Evolutionary conservation across 2,329 filamentous ascomycete genomes (phyloP), one percentile per base, ranked within the genome.

Genomic region (Fusarium solani-melongenae): DNA sequence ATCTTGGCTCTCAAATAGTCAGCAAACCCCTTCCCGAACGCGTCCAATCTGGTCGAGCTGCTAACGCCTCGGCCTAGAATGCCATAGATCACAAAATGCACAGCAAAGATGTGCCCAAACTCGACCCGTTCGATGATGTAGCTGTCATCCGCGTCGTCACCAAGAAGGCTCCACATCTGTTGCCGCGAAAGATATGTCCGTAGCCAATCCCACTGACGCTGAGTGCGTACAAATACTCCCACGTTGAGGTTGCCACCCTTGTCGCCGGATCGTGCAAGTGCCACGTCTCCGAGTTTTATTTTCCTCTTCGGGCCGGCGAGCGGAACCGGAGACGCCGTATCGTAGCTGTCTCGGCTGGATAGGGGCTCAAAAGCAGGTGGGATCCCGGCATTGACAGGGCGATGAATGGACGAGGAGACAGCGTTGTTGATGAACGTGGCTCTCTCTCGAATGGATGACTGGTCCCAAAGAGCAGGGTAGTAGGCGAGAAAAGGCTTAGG

Each of bases 1-100:
- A 29, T 6, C n/a, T 57, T 57, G 33, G 38, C 55, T 6, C 55
- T 34, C 15, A 57, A n/a, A 3, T 57, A 57, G 8, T 88, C 86
- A 29, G 81, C 85, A 78, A 88, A 87, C 0, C 87, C 86, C 74
- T 89, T 89, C 1, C 85, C 88, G 70, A 89, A 79, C 12, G 80
- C 79, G 79, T 89, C 88, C 20, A 89, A 70, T 41, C 82, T 75
- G 27, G 79, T 82, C 11, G 84, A 85, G 64, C 86, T 87, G 69
- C 86, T 88, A 5, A 89, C 86, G 1, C 83, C 84, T 1, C 82
- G 67, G 0, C 83, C 85, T 17, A 88, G 75, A 22, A 82, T 80
- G 3, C 85, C 86, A 65, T 87, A 87, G 2, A 88, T 78, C 11
- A 88, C 85, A 78, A 86, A 88, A 70, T 89, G 84, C 22, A 88